Base-by-base conservation (phyloP, 2,329 filamentous ascomycete genomes). In the Diaporthe citriasiana region DNA sequence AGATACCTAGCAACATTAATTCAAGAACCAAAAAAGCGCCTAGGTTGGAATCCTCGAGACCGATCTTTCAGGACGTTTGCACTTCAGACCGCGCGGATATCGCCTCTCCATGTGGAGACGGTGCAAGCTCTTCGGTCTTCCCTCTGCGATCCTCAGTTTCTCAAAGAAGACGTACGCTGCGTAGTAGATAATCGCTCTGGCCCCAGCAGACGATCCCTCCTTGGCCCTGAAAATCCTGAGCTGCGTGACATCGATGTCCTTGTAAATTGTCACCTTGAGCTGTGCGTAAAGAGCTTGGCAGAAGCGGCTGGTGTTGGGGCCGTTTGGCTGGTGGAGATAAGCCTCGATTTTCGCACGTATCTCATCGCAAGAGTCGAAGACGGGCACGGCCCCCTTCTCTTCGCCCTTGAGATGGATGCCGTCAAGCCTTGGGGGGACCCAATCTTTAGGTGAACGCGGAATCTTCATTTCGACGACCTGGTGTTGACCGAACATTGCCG, bases 291-390 rank as follows among this genome's bases (percentile, higher is more conserved):
- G 7, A 53, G 10, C 2, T 0, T 5, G 3, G 50, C 50, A 53
- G 25, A 53, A 17, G 1, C 7, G 25, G 1, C 7, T 1, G 1
- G 2, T 10, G 3, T 4, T 0, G 13, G 50, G n/a, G 19, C 42
- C 5, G 50, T 27, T 12, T 27, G n/a, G 10, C 13, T 53, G 50
- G 50, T 27, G 0, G 50, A 53, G 50, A 30, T 15, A 53, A 17
- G 4, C 9, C 5, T 5, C 3, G 12, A 53, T 27, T 13, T 53
- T 53, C 8, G 50, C 4, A 10, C 50, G 50, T 0, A 53, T 19
- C 50, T 53, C 50, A 19, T 53, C 50, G 25, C 50, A 53, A 2
- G n/a, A 27, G 25, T 53, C 50, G 13, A 25, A 53, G 3, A 53
- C 50, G 1, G 50, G 50, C 50, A 53, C 50, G 25, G 50, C 9